Conservation (phyloP, 1,284 basidiomycete genomes). For the Moesziomyces sp. region DNA sequence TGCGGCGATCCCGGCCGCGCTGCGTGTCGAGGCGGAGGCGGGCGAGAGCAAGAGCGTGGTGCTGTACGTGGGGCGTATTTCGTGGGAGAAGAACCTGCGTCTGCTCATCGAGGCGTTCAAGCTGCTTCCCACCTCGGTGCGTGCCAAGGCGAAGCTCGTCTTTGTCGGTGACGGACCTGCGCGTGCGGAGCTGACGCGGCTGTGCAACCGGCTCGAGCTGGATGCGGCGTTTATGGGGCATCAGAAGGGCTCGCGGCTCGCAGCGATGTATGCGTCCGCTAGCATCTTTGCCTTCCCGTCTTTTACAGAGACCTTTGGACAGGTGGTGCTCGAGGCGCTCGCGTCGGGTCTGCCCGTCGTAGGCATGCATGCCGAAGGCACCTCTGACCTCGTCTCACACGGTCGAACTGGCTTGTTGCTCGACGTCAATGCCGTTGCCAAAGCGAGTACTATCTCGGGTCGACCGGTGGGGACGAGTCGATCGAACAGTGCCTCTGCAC, state of each 20-base stretch:
- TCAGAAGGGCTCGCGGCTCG: conserved; percentile 65
- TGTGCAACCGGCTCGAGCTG: conserved; percentile 70
- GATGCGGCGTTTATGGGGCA: conserved; percentile 73
- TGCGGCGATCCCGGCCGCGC: conserved; percentile 10
- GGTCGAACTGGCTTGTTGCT: conserved; percentile 70
- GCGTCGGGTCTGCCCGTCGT: conserved; percentile 73
- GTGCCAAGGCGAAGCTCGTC: conserved; percentile 70
- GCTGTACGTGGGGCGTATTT: conserved; percentile 69
- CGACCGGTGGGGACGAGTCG: no score
- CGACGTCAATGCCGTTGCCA: conserved; percentile 49
- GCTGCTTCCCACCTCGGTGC: conserved; percentile 59
- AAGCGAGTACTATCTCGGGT: conserved; percentile 8
- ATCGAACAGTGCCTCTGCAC: conserved; percentile 3
- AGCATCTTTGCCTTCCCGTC: conserved; percentile 73
- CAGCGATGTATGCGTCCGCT: conserved; percentile 71
- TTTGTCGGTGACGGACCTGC: conserved; percentile 74
- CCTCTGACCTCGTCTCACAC: conserved; percentile 72
- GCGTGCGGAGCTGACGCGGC: conserved; percentile 69
- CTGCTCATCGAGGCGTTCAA: conserved; percentile 72
- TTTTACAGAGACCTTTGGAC: conserved; percentile 73
- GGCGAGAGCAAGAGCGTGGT: conserved; percentile 64
- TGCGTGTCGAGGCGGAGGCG: conserved; percentile 24
- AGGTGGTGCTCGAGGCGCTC: conserved; percentile 73
- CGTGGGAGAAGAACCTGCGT: conserved; percentile 74
- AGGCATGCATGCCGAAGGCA: conserved; percentile 73